Conservation (phyloP, 2,329 filamentous ascomycete genomes). For the Hypoxylon sp. region DNA sequence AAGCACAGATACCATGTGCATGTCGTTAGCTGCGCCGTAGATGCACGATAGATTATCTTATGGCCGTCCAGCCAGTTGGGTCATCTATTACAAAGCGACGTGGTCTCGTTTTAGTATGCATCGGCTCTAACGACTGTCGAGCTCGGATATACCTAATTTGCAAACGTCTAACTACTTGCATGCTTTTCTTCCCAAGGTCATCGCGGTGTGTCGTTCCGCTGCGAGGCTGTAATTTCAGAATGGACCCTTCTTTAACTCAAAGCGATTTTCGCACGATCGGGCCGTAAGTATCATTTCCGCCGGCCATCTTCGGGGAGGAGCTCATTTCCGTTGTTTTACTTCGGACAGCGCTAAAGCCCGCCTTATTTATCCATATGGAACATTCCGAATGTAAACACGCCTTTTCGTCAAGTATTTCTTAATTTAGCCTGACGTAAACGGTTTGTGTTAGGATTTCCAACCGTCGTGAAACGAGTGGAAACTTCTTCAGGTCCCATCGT, state of each 20-base stretch:
- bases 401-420: conserved; percentile 23
- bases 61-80: conserved; percentile 9
- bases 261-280: conserved; percentile 32
- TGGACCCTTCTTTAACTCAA: conserved; percentile 18
- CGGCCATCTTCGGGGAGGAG: conserved; percentile 32
- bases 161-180: conserved; percentile 13
- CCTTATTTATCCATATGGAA: conserved; percentile 37
- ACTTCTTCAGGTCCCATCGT: conserved; percentile 5
- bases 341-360: conserved; percentile 28
- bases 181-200: not conserved
- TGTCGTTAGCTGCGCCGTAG: conserved; percentile 30
- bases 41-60: conserved; percentile 26
- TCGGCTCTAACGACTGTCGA: conserved; percentile 12
- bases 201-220: conserved; percentile 15
- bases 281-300: conserved; percentile 17
- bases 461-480: conserved; percentile 20
- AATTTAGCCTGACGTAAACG: conserved; percentile 18
- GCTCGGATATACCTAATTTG: conserved; percentile 29
- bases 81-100: conserved; percentile 35
- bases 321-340: conserved; percentile 45
- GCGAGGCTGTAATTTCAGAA: conserved; percentile 26
- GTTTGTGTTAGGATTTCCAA: conserved; percentile 16
- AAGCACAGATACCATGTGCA: conserved; percentile 24
- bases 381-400: not conserved
- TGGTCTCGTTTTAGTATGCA: conserved; percentile 22